phyloP scores from a whole-genome alignment of 148 eudicot species.

The Simmondsia chinensis region DNA sequence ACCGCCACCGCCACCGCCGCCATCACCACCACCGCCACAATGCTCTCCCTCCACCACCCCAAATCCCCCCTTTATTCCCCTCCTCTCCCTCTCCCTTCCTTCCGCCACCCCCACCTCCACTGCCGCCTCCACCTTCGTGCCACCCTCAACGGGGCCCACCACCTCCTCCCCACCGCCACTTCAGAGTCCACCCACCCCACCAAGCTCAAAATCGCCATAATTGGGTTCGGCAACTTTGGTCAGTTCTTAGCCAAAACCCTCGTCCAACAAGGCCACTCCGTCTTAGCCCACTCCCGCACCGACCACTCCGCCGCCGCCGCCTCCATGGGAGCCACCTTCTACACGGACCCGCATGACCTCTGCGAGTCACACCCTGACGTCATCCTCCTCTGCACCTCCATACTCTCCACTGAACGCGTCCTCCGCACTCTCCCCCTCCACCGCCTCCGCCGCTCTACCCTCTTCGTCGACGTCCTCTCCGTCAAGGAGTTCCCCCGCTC shows the following conservation, averaged over 20 bases:
- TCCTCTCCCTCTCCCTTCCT: slow-evolving; percentile 1
- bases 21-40: not conserved
- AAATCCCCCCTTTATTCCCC: too few relatives aligned
- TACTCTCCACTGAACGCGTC: slow-evolving; percentile 51
- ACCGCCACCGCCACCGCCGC: not conserved
- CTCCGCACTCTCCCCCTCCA: slow-evolving; percentile 17
- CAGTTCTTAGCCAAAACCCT: slow-evolving; percentile 59
- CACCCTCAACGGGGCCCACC: slow-evolving; percentile 1
- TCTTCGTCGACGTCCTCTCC: slow-evolving; percentile 19
- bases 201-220: slow-evolving; percentile 42
- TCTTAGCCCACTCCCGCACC: slow-evolving; percentile 49
- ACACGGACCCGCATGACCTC: slow-evolving; percentile 34
- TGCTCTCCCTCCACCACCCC: too few relatives aligned
- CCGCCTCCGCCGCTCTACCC: slow-evolving; percentile 22
- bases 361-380: slow-evolving; percentile 77
- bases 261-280: slow-evolving; percentile 44
- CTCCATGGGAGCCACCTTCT: slow-evolving; percentile 38
- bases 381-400: slow-evolving; percentile 58
- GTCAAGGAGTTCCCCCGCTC: slow-evolving; percentile 24
- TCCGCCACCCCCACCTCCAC: slow-evolving; percentile 1
- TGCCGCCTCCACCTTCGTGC: not conserved
- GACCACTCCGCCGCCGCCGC: slow-evolving; percentile 28
- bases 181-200: not conserved
- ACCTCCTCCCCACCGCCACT: not conserved
- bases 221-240: slow-evolving; percentile 69